phyloP scores from a whole-genome alignment of 805 yeast genomes.

The Monosporozyma servazzii region DNA sequence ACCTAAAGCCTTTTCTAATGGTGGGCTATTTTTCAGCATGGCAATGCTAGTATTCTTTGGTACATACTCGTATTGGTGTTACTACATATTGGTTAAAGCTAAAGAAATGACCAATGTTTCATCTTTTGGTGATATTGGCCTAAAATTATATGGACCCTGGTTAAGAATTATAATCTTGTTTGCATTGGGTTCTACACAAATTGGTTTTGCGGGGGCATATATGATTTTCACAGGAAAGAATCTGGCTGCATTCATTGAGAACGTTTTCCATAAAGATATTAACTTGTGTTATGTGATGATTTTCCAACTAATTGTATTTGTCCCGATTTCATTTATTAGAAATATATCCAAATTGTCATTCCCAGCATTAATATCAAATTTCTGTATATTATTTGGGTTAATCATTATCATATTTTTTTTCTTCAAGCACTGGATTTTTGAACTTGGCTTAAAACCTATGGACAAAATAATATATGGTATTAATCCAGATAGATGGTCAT shows the following conservation, averaged over 20 bases:
- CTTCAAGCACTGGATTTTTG: conserved; percentile 25
- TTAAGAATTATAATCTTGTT: conserved; percentile 53
- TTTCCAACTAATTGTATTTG: conserved; percentile 47
- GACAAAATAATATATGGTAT: conserved; percentile 41
- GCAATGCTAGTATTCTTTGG: conserved; percentile 51
- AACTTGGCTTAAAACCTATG: conserved; percentile 37
- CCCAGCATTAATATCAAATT: conserved; percentile 63
- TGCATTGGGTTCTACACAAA: conserved; percentile 61
- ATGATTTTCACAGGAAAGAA: conserved; percentile 72
- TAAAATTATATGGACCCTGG: conserved; percentile 51
- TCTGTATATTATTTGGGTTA: conserved; percentile 58
- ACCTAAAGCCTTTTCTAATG: conserved; percentile 63
- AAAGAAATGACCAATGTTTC: conserved; percentile 53
- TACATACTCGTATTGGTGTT: conserved; percentile 68
- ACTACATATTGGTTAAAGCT: conserved; percentile 50
- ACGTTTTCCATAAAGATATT: conserved; percentile 35
- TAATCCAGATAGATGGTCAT: conserved; percentile 51
- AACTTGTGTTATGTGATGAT: conserved; percentile 40
- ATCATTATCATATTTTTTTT: conserved; percentile 53
- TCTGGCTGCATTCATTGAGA: conserved; percentile 49
- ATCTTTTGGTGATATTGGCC: conserved; percentile 75
- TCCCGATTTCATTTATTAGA: conserved; percentile 64
- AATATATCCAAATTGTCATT: conserved; percentile 68
- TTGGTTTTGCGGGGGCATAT: conserved; percentile 76
- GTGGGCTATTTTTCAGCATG: conserved; percentile 57